A percentile compares a stretch with the other conserved stretches of the same genome.
Evolutionary conservation across 129 eudicot genomes (phyloP).

Genomic region (Escallonia rubra): DNA sequence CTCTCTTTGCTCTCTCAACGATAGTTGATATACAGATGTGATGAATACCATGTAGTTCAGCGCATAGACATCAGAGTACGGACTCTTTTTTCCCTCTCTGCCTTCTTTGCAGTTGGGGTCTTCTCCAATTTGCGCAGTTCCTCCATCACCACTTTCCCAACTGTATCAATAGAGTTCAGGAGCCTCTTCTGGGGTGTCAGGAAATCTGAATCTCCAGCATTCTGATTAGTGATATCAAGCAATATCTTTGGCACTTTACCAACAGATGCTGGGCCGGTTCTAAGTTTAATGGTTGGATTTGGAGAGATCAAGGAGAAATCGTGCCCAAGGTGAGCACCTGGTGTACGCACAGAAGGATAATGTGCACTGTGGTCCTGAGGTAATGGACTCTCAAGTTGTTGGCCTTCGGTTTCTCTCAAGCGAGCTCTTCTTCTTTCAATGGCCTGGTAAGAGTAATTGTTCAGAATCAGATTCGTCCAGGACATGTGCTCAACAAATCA

Average conservation of each 20-base stretch:
- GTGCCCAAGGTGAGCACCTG: slow-evolving; percentile 76
- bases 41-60: slow-evolving; percentile 19
- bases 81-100: slow-evolving; percentile 65
- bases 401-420: slow-evolving; percentile 46
- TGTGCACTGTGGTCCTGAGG: slow-evolving; percentile 23
- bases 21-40: slow-evolving; percentile 23
- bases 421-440: slow-evolving; percentile 70
- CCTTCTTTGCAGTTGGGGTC: slow-evolving; percentile 74
- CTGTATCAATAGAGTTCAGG: slow-evolving; percentile 69
- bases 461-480: slow-evolving; percentile 10
- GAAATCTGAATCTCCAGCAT: slow-evolving; percentile 35
- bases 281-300: slow-evolving; percentile 20
- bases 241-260: slow-evolving; percentile 53
- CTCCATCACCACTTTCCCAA: slow-evolving; percentile 74
- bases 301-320: slow-evolving; percentile 45
- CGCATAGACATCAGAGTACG: slow-evolving; percentile 78
- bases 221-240: slow-evolving; percentile 25
- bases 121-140: slow-evolving; percentile 53
- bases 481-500: neutral
- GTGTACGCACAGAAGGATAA: slow-evolving; percentile 29
- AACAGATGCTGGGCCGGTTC: slow-evolving; percentile 22
- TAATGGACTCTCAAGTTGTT: slow-evolving; percentile 35
- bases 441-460: slow-evolving; percentile 35
- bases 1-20: slow-evolving; percentile 25
- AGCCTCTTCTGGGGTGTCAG: slow-evolving; percentile 79